Conservation (phyloP, 495 filamentous ascomycete genomes). For the Aspergillus bridgeri region DNA sequence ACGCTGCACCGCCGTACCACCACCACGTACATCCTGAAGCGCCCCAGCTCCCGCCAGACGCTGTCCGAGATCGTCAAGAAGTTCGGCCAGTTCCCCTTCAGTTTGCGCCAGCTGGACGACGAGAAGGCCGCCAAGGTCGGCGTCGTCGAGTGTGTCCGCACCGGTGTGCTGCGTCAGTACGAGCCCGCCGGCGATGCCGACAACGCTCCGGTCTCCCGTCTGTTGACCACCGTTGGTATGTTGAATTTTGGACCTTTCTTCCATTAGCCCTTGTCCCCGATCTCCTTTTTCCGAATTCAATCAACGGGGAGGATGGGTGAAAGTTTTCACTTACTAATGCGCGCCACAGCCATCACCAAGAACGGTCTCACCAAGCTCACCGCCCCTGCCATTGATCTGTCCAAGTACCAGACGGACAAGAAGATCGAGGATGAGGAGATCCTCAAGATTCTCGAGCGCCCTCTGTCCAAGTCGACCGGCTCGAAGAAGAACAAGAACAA, state of each 20-base stretch:
- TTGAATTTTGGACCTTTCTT: conserved; percentile 2
- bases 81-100: conserved; percentile 97
- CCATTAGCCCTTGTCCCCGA: background rate
- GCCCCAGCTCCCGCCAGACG: conserved; percentile 83
- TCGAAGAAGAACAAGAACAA: conserved; percentile 75
- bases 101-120: conserved; percentile 92
- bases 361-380: conserved; percentile 86
- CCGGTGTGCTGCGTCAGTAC: conserved; percentile 87
- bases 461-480: conserved; percentile 69
- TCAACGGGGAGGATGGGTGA: background rate
- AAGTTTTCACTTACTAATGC: background rate
- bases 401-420: conserved; percentile 87
- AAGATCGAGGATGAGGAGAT: conserved; percentile 96
- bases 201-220: conserved; percentile 71
- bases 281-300: background rate
- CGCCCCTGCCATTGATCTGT: conserved; percentile 68
- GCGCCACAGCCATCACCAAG: conserved; percentile 84
- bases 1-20: conserved; percentile 91
- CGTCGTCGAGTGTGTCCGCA: conserved; percentile 89
- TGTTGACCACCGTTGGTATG: conserved; percentile 90
- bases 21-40: conserved; percentile 86
- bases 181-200: conserved; percentile 95
- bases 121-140: conserved; percentile 95
- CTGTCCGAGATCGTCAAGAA: conserved; percentile 92
- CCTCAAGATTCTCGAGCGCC: conserved; percentile 86